phyloP scores from a whole-genome alignment of 2,329 filamentous ascomycete genomes.

The Bertia moriformis region DNA sequence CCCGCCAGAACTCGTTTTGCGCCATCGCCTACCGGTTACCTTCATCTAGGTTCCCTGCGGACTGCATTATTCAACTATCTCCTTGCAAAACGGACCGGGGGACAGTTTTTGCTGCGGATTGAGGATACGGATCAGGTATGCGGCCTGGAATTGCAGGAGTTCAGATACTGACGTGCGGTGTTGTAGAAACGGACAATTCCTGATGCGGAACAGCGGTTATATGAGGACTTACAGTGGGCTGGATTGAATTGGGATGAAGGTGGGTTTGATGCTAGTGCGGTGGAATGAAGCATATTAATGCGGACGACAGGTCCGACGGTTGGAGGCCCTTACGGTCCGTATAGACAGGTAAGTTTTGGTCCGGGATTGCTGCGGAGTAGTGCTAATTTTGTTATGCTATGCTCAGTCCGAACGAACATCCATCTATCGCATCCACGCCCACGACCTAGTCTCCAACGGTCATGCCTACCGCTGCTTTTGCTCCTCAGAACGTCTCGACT shows the following conservation, averaged over 20 bases:
- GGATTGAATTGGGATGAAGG: constrained; percentile 89
- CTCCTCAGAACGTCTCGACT: constrained; percentile 54
- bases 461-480: constrained; percentile 93
- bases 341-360: constrained; percentile 35
- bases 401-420: constrained; percentile 61
- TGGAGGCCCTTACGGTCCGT: constrained; percentile 71
- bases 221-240: constrained; percentile 73
- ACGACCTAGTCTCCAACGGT: constrained; percentile 52
- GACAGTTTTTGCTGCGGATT: constrained; percentile 78
- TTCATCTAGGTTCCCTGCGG: constrained; percentile 80
- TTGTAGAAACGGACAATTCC: constrained; percentile 64
- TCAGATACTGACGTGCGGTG: background rate
- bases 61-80: constrained; percentile 95
- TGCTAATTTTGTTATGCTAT: background rate
- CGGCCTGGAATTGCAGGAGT: background rate
- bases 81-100: constrained; percentile 72
- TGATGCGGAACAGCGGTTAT: constrained; percentile 66
- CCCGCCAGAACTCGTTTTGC: constrained; percentile 77
- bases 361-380: background rate
- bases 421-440: constrained; percentile 58
- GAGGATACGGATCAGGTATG: constrained; percentile 88
- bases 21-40: constrained; percentile 83
- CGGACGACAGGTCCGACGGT: constrained; percentile 53
- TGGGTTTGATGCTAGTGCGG: constrained; percentile 11
- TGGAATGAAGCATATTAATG: constrained; percentile 6